Evolutionary conservation across 768 basidiomycete genomes (phyloP).

Genomic region (Phaeolepiota aurea): DNA sequence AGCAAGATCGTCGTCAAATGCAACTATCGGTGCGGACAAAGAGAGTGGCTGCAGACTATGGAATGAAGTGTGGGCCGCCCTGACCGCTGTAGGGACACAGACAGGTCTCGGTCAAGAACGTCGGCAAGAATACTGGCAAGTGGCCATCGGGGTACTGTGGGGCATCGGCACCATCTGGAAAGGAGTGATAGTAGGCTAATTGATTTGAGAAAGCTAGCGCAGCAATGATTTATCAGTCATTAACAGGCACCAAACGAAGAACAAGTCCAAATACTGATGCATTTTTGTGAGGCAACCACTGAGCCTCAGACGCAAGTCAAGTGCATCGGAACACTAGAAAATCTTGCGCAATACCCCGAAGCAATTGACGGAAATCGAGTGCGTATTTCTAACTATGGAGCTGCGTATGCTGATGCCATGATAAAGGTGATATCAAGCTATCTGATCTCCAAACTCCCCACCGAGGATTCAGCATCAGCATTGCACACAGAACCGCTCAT

Average conservation of each 20-base stretch:
- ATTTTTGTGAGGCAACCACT: constrained; percentile 46
- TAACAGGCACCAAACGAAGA: constrained; percentile 47
- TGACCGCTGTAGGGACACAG: constrained; percentile 52
- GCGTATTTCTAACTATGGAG: constrained; percentile 7
- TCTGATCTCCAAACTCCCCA: constrained; percentile 56
- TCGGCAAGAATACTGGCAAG: constrained; percentile 69
- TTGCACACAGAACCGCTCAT: constrained; percentile 62
- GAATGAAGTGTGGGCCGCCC: constrained; percentile 56
- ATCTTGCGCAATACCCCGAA: constrained; percentile 63
- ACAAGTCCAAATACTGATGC: constrained; percentile 58
- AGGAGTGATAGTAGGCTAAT: constrained; percentile 53
- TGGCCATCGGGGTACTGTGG: constrained; percentile 80
- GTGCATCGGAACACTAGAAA: constrained; percentile 81
- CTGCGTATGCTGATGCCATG: neutral
- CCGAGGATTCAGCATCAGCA: constrained; percentile 25
- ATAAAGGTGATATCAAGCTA: constrained; percentile 54
- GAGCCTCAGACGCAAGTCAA: constrained; percentile 58
- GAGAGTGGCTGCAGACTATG: constrained; percentile 50
- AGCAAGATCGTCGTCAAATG: constrained; percentile 35
- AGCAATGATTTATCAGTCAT: too few species aligned
- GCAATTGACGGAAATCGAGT: constrained; percentile 64
- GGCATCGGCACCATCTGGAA: constrained; percentile 76
- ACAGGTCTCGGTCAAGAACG: constrained; percentile 56
- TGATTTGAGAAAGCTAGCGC: too few species aligned
- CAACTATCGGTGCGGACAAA: constrained; percentile 32